Base-by-base conservation (phyloP, 1,139 yeast species). In the Pichia sp. region DNA sequence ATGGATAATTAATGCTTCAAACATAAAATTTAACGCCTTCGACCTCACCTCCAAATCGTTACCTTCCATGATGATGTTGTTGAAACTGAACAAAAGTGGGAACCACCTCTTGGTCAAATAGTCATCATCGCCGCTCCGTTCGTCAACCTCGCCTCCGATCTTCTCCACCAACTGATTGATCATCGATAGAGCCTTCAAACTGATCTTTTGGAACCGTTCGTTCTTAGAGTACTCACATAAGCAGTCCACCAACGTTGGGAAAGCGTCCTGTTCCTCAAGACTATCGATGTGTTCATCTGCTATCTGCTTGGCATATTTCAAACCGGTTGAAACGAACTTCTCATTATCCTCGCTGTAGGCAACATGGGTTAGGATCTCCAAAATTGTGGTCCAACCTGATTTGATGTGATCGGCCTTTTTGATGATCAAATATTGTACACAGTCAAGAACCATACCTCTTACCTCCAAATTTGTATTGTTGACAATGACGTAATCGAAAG, bases 361-460 rank as follows among this genome's bases (percentile, higher is more conserved):
- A 2, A 87, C 87, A 26, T 77, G 80, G 0, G 82, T 74, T 60
- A 91, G 80, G 1, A 90, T 89, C 23, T 83, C 85, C 63, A 93
- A 83, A 55, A 95, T 85, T 0, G 98, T 84, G 56, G 81, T 82
- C 99, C 99, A 95, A 42, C 99, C 99, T 31, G 98, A 90, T 66
- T 82, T 85, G 55, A 95, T 87, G 55, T 80, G 79, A 5, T 70
- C 72, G 6, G 93, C 82, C 63, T 91, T 85, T 16, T 93, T 84
- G 56, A 82, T 74, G 47, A 93, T 82, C 85, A 95, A 86, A 65
- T 89, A 93, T 60, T 85, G 82, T 60, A 91, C 76, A 70, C 97
- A 91, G 61, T 91, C 96, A 56, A 95, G 74, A 8, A 89, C 91
- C 91, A 93, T 84, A 55, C 87, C 95, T 64, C 87, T 87, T 28